Percentiles rank a stretch among this genome's conserved stretches.
These are phyloP conservation scores for Solanum boliviense DNA, from an alignment of 257 asterid species.

Conservation along the genomic window DNA sequence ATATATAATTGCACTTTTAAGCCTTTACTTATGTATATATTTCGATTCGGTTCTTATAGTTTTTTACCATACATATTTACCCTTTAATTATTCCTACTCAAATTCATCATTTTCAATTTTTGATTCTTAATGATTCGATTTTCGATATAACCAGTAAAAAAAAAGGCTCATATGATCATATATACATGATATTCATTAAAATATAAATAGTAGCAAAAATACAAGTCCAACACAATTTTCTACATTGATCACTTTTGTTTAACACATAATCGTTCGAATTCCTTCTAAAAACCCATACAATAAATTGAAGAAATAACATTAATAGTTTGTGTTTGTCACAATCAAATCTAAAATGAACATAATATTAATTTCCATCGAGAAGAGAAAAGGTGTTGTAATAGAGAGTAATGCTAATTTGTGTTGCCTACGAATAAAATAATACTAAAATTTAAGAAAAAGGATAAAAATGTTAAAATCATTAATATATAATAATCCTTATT, in stretches of 20 bases:
- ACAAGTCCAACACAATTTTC: neutral
- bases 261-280: too few relatives aligned
- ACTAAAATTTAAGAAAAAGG: too few relatives aligned
- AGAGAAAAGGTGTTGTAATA: too few relatives aligned
- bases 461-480: too few relatives aligned
- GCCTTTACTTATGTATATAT: neutral
- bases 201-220: too few relatives aligned
- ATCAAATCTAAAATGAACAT: neutral
- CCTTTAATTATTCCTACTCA: neutral
- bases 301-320: neutral
- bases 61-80: neutral
- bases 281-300: too few relatives aligned
- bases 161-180: rapidly evolving
- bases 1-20: neutral
- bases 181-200: neutral
- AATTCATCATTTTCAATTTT: neutral
- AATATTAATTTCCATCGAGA: too few relatives aligned
- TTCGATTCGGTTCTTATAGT: neutral
- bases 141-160: rapidly evolving
- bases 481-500: too few relatives aligned
- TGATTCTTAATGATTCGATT: too few relatives aligned
- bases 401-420: too few relatives aligned
- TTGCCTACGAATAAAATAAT: neutral
- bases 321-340: neutral
- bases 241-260: neutral